These are phyloP conservation scores for Aureobasidium pullulans DNA, from an alignment of 2,329 filamentous ascomycete genomes.

Conservation along the genomic window DNA sequence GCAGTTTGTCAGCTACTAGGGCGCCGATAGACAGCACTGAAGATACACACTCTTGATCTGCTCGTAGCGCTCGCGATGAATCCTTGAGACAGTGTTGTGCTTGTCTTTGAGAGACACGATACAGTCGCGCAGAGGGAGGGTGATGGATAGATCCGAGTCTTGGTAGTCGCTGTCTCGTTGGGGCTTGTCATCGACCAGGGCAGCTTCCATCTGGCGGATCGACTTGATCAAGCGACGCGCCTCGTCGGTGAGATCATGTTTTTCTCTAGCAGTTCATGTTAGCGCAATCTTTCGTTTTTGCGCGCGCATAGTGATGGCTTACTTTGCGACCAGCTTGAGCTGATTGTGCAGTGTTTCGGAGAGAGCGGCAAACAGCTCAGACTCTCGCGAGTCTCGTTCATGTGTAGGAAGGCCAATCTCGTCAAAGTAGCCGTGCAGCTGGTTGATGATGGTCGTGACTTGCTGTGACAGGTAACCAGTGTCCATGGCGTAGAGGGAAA, in stretches of 20 bases:
- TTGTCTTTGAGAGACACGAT: conserved; percentile 78
- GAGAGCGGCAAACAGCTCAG: conserved; percentile 85
- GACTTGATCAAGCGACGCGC: conserved; percentile 75
- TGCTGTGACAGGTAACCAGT: conserved; percentile 89
- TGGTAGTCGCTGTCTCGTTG: conserved; percentile 58
- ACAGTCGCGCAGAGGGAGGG: conserved; percentile 75
- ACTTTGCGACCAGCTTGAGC: conserved; percentile 70
- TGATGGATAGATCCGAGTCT: conserved; percentile 64
- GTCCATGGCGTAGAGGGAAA: conserved; percentile 54
- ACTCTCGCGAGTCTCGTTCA: conserved; percentile 83
- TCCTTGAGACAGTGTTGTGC: conserved; percentile 67
- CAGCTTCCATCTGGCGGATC: conserved; percentile 90
- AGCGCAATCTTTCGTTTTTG: not conserved
- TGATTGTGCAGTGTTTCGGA: conserved; percentile 90
- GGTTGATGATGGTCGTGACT: conserved; percentile 86
- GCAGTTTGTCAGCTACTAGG: not conserved
- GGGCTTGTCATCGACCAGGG: conserved; percentile 68
- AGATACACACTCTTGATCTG: conserved; percentile 76
- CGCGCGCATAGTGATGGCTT: conserved; percentile 20
- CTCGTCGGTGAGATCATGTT: conserved; percentile 83
- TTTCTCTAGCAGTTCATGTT: conserved; percentile 51
- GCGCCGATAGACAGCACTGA: conserved; percentile 11
- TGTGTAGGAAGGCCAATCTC: conserved; percentile 93
- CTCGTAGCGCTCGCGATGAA: conserved; percentile 87
- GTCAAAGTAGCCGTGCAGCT: conserved; percentile 91